Conservation (phyloP, 1,284 basidiomycete species). For the Malassezia pachydermatis region DNA sequence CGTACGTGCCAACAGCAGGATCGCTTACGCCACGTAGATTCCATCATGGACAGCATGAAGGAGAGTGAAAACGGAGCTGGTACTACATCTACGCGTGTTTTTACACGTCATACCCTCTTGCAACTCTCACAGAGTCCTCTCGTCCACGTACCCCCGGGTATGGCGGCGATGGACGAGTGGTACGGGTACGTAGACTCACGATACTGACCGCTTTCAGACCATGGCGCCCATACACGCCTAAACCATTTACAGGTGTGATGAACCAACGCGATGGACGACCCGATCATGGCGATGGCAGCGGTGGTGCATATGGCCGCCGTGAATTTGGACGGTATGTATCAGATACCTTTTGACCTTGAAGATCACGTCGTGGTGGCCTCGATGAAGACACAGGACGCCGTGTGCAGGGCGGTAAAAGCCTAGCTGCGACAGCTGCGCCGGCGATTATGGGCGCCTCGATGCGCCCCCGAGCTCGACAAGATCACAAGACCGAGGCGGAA, state of each 20-base stretch:
- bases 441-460: no score
- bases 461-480: no score
- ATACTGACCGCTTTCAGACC: slow-evolving; percentile 7
- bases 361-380: background rate
- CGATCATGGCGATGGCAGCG: background rate
- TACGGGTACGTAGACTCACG: slow-evolving; percentile 12
- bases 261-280: background rate
- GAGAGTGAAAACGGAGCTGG: background rate
- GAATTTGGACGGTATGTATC: no score
- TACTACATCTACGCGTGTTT: background rate
- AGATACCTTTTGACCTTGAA: background rate
- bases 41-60: no score
- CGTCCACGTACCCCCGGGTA: slow-evolving; percentile 55
- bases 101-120: slow-evolving; percentile 50
- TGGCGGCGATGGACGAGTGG: slow-evolving; percentile 13
- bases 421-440: background rate
- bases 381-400: background rate
- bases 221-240: slow-evolving; percentile 15
- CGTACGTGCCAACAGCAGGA: no score
- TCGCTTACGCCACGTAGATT: no score
- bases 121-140: slow-evolving; percentile 62
- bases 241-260: background rate
- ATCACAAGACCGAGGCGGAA: no score
- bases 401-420: background rate
- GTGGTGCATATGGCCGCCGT: background rate